Base-by-base conservation (phyloP, 2,329 filamentous ascomycete genomes). In the Fusarium pilosicola region DNA sequence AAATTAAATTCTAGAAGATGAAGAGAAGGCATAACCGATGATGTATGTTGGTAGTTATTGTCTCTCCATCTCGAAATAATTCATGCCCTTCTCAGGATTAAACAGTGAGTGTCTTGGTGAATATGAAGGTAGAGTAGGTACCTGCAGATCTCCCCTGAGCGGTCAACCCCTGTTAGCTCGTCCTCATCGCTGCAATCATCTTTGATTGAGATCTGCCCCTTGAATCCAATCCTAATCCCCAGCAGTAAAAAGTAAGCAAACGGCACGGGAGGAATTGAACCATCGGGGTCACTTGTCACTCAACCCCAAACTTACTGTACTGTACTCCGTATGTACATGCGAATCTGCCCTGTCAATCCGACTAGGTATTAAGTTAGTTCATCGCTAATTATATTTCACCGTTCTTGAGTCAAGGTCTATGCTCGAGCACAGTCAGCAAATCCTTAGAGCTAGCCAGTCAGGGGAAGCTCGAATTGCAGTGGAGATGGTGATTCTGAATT, bases 131-230 rank as follows among this genome's bases (percentile, higher is more conserved):
- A 28, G 51, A 39, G 34, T 26, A 46, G 26, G 26, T 48, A 51
- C 32, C 34, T 59, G 30, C 30, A 58, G 58, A 34, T 39, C 18
- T 67, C 65, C 65, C 66, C 67, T 70, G 65, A 59, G 41, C 20
- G 58, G 65, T 52, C 42, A 39, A 44, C n/a, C 66, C 67, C 46
- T 70, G 66, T 70, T 32, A 49, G 38, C 20, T 71, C 30, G 52
- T 52, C 44, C n/a, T 71, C 30, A 56, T 52, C 49, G 45, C 17
- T 44, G 65, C 49, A 55, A 48, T 49, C 42, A 48, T 45, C 30
- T 57, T 55, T 74, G 52, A 74, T 74, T 74, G 60, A 74, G 71
- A 74, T 74, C 71, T 74, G 26, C 71, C 71, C 68, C 61, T 56
- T 54, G 46, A 46, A 56, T 54, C 41, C 62, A 60, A 67, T 51